phyloP scores from a whole-genome alignment of 2,329 filamentous ascomycete species.

The Sarocladium kiliense region DNA sequence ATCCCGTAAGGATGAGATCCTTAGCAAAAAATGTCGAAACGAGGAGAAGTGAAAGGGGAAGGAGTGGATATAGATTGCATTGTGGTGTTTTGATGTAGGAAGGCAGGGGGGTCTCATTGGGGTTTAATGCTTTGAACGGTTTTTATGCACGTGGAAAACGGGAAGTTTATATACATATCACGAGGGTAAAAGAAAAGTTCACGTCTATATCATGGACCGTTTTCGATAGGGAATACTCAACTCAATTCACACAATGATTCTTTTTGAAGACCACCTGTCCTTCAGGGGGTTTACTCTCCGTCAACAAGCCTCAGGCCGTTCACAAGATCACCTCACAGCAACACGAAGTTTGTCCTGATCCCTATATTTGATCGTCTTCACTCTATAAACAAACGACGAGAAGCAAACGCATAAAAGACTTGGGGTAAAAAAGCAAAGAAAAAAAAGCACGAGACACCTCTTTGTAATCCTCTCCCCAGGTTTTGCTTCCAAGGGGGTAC shows the following conservation, averaged over 20 bases:
- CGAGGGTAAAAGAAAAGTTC: background rate
- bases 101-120: background rate
- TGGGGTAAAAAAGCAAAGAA: background rate
- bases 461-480: background rate
- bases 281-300: no score
- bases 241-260: no score
- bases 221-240: no score
- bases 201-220: no score
- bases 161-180: background rate
- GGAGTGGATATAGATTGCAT: background rate
- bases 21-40: background rate
- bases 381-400: background rate
- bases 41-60: background rate
- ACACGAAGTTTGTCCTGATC: background rate
- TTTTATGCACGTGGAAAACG: background rate
- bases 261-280: no score
- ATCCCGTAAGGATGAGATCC: constrained; percentile 47
- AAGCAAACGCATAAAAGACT: background rate
- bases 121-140: background rate
- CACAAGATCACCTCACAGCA: no score
- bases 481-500: constrained; percentile 5
- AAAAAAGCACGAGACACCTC: background rate
- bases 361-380: background rate
- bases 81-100: background rate
- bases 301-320: no score